Evolutionary conservation across 1,284 basidiomycete genomes (phyloP), one percentile per base, ranked within the genome.

Genomic region (Trichosporon sp.): DNA sequence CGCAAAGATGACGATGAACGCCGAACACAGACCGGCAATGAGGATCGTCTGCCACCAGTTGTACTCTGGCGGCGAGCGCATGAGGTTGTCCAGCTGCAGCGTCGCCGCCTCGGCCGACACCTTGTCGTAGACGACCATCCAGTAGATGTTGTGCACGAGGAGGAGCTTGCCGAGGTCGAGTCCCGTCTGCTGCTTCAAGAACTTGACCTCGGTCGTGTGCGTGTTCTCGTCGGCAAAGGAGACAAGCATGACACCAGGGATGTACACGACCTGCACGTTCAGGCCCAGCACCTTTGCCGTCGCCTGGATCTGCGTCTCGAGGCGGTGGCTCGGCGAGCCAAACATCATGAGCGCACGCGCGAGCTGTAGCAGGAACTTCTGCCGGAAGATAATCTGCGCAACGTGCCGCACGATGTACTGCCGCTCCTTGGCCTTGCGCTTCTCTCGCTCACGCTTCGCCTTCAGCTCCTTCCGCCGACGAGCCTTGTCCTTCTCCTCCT

Each of bases 281-380:
- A 95, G 85, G 72, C 95, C 92, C 52, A 96, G 85, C 19, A 95
- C 91, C 5, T 85, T 85, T 13, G 89, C 92, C 3, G 92, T 93
- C 27, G 89, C 87, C 77, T 90, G 88, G 70, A 95, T 89, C 78
- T 95, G 92, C 6, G 90, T 86, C 74, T 89, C 90, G 54, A 95
- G 84, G 56, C 92, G 87, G 78, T 95, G 92, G 2, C 88, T 87
- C n/a, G 93, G 92, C 2, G 88, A 90, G 40, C 92, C 92, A 70
- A 94, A 95, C 91, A 94, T 94, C 91, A 95, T 95, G 83, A 96
- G 86, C 8, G 91, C 88, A 54, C 92, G 86, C 16, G 89, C 86
- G 40, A 95, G 85, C 82, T 95, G 95, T 76, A 95, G 82, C 65
- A 96, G 84, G 81, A 95, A 95, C 69, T 94, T 89, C 77, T 95